Percentiles rank a stretch among this genome's conserved stretches.
Evolutionary conservation across 129 eudicot genomes (phyloP).

Genomic region (Centella asiatica): DNA sequence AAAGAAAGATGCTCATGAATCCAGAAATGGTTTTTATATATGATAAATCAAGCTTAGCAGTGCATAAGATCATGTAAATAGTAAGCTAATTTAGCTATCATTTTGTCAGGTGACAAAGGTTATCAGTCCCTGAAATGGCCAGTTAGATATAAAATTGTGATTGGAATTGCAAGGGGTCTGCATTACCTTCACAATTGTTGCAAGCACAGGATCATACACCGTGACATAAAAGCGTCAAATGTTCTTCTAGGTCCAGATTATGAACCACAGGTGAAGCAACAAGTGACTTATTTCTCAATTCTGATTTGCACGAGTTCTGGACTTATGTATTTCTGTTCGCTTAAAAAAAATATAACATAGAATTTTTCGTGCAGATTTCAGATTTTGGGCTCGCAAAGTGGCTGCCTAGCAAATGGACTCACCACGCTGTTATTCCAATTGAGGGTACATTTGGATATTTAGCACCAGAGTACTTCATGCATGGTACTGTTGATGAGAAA

Average conservation of each 20-base stretch:
- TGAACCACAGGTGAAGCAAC: conserved; percentile 66
- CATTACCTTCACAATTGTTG: conserved; percentile 90
- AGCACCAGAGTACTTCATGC: conserved; percentile 94
- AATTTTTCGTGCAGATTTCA: conserved; percentile 43
- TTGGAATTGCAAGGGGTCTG: conserved; percentile 81
- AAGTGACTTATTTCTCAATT: conserved; percentile 1
- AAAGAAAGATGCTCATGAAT: no score
- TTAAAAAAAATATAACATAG: neutral
- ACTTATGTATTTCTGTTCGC: neutral
- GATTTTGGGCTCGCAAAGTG: conserved; percentile 96
- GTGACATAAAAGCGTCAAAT: conserved; percentile 91
- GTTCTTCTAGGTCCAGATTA: conserved; percentile 86
- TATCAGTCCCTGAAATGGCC: conserved; percentile 54
- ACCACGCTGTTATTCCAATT: conserved; percentile 59
- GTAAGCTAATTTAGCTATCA: no score
- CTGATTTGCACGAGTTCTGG: neutral
- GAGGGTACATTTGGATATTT: conserved; percentile 96
- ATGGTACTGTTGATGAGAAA: conserved; percentile 87
- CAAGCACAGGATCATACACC: conserved; percentile 84
- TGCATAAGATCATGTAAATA: no score
- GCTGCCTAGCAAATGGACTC: conserved; percentile 83
- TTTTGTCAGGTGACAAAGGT: conserved; percentile 25
- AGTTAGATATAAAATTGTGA: conserved; percentile 62
- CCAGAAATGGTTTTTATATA: no score
- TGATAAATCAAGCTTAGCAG: no score